A percentile compares a stretch with the other conserved stretches of the same genome.
Conservation (phyloP, 345 rosid genomes). For the Rhizophora apiculata region DNA sequence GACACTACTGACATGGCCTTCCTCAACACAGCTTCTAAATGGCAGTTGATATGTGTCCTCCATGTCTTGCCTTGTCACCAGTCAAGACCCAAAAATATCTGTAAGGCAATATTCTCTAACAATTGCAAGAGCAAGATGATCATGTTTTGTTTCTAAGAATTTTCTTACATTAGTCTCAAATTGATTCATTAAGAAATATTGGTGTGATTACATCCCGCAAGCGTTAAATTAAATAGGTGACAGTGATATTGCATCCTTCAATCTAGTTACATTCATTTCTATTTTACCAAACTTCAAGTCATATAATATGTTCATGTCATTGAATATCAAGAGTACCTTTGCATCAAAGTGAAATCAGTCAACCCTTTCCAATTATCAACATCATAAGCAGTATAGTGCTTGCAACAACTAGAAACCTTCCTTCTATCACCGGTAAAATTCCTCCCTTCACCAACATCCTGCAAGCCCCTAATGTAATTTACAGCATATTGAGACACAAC, state of each 20-base stretch:
- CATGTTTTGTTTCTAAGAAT: no score
- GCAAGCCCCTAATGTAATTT: slow-evolving; percentile 75
- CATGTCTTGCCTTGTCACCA: slow-evolving; percentile 85
- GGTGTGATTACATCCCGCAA: no score
- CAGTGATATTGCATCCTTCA: no score
- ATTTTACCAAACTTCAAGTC: no score
- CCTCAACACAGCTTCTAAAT: slow-evolving; percentile 67
- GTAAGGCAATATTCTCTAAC: no score
- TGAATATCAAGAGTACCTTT: slow-evolving; percentile 33
- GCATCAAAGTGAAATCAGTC: slow-evolving; percentile 83
- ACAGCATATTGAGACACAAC: slow-evolving; percentile 70
- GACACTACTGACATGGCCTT: slow-evolving; percentile 78
- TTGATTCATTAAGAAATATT: no score
- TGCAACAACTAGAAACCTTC: slow-evolving; percentile 81
- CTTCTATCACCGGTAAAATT: slow-evolving; percentile 31
- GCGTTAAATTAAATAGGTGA: no score
- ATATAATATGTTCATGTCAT: no score
- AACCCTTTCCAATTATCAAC: slow-evolving; percentile 76
- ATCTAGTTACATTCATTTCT: no score
- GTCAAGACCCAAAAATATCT: not conserved
- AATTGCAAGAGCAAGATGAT: no score
- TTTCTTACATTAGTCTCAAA: no score
- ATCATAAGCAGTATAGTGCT: slow-evolving; percentile 90
- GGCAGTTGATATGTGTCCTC: slow-evolving; percentile 78
- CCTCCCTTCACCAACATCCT: slow-evolving; percentile 47